Base-by-base conservation (phyloP, 2,329 filamentous ascomycete genomes). In the Neonectria hederae region DNA sequence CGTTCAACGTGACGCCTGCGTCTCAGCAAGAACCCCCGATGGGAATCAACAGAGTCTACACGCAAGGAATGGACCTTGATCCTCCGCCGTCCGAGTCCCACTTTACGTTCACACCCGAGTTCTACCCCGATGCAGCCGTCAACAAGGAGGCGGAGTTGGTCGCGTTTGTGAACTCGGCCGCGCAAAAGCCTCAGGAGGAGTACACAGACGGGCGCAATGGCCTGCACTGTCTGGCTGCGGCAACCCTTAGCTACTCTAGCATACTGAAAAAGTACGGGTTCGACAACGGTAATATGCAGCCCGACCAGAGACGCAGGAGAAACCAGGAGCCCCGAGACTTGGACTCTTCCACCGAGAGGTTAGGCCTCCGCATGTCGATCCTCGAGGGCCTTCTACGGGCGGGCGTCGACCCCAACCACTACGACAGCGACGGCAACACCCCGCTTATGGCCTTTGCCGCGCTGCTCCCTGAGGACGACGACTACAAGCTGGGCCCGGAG, bases 151-250 rank as follows among this genome's bases (percentile, higher is more conserved):
- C 69, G 8, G 66, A 59, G 17, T 62, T 76, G 13, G 45, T 80
- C 4, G 46, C 65, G 11, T 67, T 68, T 6, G 65, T 76, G 5
- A 55, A 54, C 1, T 24, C 35, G 5, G 74, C 75, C 0, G 48
- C 51, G 1, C 5, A 40, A 0, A 54, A 74, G 3, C 75, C 75
- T 0, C 22, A 11, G 0, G 35, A 67, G 1, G 74, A 80, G 45
- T 74, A 78, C 49, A 38, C 79, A 45, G 73, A 81, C 5, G 86
- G 86, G 5, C 83, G 85, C 22, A 89, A 89, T 64, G 86, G 82
- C 9, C 77, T 89, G 17, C 86, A 89, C 67, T 87, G 85, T 65
- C 81, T 89, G n/a, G 86, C 86, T 2, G 82, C 83, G 63, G 84
- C 83, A 7, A 81, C 82, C n/a, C 75, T 87, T 1, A 81, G 81